These are phyloP conservation scores for Pachysolen tannophilus DNA, from an alignment of 805 yeast species.

Conservation along the genomic window DNA sequence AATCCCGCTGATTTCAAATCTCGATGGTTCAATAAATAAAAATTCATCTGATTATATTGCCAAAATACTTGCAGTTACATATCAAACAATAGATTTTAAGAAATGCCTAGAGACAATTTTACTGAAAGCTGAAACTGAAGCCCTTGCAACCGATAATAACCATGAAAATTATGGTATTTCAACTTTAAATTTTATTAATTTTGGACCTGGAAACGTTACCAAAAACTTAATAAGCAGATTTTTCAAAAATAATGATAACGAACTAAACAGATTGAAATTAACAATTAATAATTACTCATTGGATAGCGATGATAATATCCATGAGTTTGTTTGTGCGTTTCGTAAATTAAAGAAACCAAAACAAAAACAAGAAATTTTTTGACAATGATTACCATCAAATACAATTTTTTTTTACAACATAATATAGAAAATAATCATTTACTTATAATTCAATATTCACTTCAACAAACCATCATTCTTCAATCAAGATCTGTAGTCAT, in stretches of 20 bases:
- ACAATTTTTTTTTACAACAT: neutral
- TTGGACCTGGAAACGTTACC: conserved; percentile 20
- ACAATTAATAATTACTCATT: conserved; percentile 2
- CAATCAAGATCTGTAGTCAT: too few species aligned
- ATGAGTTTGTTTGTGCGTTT: neutral
- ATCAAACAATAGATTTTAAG: conserved; percentile 23
- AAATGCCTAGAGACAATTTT: conserved; percentile 19
- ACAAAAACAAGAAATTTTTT: neutral
- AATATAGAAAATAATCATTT: too few species aligned
- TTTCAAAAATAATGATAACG: too few species aligned
- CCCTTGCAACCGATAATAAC: neutral
- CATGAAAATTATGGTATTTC: too few species aligned
- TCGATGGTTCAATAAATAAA: conserved; percentile 17
- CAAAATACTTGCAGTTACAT: conserved; percentile 22
- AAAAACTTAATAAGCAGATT: conserved; percentile 16
- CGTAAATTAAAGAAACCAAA: neutral
- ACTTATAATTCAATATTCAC: too few species aligned
- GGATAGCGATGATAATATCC: conserved; percentile 1
- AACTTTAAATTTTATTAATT: conserved; percentile 18
- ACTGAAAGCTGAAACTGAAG: conserved; percentile 1
- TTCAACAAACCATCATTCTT: too few species aligned
- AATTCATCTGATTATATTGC: conserved; percentile 14
- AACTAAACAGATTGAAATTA: too few species aligned
- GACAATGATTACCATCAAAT: neutral
- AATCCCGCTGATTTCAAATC: conserved; percentile 22